A percentile compares a stretch with the other conserved stretches of the same genome.
Evolutionary conservation across 1,284 basidiomycete genomes (phyloP).

Genomic region (Cystobasidium pallidum): DNA sequence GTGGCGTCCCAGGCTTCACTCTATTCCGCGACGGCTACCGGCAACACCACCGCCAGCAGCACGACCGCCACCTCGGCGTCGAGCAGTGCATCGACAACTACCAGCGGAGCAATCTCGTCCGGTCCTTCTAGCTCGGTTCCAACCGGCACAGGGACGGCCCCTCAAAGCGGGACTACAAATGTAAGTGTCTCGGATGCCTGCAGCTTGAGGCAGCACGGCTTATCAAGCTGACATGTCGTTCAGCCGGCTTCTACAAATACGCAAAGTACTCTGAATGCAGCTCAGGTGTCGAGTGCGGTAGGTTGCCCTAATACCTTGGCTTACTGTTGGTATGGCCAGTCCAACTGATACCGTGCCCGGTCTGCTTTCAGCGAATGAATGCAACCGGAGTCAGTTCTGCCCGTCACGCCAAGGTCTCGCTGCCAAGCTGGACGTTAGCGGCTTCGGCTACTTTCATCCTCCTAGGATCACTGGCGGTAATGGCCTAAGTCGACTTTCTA

Average conservation of each 20-base stretch:
- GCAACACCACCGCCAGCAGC: background rate
- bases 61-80: background rate
- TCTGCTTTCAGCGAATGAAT: slow-evolving; percentile 27
- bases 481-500: background rate
- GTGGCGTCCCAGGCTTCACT: slow-evolving; percentile 36
- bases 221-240: too few species aligned
- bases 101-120: background rate
- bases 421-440: slow-evolving; percentile 17
- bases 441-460: slow-evolving; percentile 6
- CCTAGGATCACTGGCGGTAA: slow-evolving; percentile 5
- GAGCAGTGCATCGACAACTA: slow-evolving; percentile 9
- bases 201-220: too few species aligned
- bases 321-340: background rate
- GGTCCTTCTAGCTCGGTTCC: background rate
- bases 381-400: slow-evolving; percentile 42
- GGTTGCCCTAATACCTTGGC: too few species aligned
- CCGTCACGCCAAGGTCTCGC: background rate
- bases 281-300: slow-evolving; percentile 23
- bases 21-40: slow-evolving; percentile 3
- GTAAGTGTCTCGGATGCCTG: background rate
- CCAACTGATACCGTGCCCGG: background rate
- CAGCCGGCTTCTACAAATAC: slow-evolving; percentile 10
- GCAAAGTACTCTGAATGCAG: slow-evolving; percentile 7
- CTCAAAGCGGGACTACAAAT: slow-evolving; percentile 1
- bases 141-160: background rate